These are phyloP conservation scores for Saccharomyces uvarum DNA, from an alignment of 1,139 yeast genomes.

Conservation along the genomic window DNA sequence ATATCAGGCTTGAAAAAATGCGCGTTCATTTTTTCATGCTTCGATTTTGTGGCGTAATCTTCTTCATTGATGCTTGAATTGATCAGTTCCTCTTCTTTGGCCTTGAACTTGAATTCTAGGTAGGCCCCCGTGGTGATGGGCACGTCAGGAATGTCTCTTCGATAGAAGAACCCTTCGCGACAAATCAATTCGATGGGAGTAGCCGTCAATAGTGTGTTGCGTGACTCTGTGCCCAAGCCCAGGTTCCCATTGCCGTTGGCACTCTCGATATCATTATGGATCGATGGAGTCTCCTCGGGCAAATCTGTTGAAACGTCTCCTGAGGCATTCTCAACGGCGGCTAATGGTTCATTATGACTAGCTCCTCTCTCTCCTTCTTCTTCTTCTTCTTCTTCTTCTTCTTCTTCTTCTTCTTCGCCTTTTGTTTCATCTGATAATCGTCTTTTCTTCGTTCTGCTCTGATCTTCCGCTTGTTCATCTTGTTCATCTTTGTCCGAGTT, in stretches of 20 bases:
- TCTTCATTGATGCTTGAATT: constrained; percentile 16
- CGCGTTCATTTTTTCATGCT: constrained; percentile 27
- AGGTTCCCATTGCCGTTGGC: background rate
- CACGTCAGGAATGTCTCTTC: constrained; percentile 18
- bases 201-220: constrained; percentile 18
- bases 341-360: background rate
- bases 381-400: background rate
- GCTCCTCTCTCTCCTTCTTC: background rate
- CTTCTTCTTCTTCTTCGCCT: background rate
- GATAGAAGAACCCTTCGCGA: constrained; percentile 28
- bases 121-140: constrained; percentile 30
- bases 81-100: constrained; percentile 26
- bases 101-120: constrained; percentile 25
- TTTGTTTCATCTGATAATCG: constrained; percentile 4
- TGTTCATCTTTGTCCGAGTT: background rate
- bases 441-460: constrained; percentile 4
- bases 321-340: background rate
- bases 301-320: background rate
- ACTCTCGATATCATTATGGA: background rate
- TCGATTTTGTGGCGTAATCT: constrained; percentile 17
- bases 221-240: constrained; percentile 9
- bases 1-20: constrained; percentile 25
- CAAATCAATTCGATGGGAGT: constrained; percentile 30
- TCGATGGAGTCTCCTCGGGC: background rate
- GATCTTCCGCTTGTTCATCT: background rate